Conservation (phyloP, 2,329 filamentous ascomycete genomes). For the Amesomyces nigricolor region DNA sequence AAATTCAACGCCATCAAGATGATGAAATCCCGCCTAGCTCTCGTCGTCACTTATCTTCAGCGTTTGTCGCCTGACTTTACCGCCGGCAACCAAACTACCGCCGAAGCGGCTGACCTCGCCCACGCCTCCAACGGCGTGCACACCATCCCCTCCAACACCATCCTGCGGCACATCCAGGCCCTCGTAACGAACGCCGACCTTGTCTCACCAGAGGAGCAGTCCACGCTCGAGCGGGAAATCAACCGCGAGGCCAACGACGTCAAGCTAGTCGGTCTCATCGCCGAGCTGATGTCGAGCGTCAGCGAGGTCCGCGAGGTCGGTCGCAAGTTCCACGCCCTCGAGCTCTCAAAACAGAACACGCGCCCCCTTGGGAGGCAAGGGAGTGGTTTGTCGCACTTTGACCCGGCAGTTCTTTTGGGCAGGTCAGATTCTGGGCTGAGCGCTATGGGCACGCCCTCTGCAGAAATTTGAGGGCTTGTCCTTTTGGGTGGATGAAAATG, state of each 20-base stretch:
- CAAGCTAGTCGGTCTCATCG: conserved; percentile 68
- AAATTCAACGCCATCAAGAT: conserved; percentile 93
- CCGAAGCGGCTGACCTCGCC: conserved; percentile 27
- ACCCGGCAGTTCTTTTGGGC: neutral
- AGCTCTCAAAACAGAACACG: conserved; percentile 29
- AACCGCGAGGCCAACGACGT: conserved; percentile 80
- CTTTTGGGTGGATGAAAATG: too few relatives aligned
- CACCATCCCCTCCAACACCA: conserved; percentile 55
- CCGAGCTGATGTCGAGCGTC: conserved; percentile 67
- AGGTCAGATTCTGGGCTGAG: too few relatives aligned
- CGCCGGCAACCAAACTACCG: conserved; percentile 38
- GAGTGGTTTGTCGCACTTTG: neutral
- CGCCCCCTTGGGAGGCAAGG: conserved; percentile 10
- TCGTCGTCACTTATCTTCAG: conserved; percentile 72
- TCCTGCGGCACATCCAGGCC: conserved; percentile 83
- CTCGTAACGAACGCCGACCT: conserved; percentile 79
- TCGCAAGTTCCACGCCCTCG: conserved; percentile 63
- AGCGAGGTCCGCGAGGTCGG: conserved; percentile 67
- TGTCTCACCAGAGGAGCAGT: conserved; percentile 63
- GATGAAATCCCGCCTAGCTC: conserved; percentile 69
- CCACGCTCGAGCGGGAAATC: conserved; percentile 63
- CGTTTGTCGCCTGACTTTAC: conserved; percentile 62
- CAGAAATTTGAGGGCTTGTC: too few relatives aligned
- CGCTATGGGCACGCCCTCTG: too few relatives aligned
- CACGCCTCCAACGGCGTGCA: conserved; percentile 32